These are phyloP conservation scores for Herpotrichia juniperi DNA, from an alignment of 2,329 filamentous ascomycete species.

Conservation along the genomic window DNA sequence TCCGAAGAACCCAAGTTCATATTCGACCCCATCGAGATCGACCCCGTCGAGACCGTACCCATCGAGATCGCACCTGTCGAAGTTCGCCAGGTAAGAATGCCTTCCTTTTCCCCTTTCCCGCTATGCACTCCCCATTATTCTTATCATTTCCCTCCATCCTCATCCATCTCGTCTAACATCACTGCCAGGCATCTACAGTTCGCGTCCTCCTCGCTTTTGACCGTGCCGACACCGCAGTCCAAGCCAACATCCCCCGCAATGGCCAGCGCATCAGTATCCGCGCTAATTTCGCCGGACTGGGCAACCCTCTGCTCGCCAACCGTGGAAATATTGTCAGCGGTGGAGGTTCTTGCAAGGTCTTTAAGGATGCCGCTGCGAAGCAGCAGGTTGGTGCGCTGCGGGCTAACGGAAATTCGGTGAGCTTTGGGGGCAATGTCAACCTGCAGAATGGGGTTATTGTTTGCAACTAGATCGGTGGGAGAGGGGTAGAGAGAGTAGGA, in stretches of 20 bases:
- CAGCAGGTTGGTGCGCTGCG: conserved; percentile 13
- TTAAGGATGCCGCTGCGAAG: conserved; percentile 11
- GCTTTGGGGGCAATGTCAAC: conserved; percentile 5
- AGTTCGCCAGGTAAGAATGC: background rate
- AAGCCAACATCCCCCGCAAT: conserved; percentile 16
- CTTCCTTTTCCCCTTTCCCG: conserved; percentile 4
- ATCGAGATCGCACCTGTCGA: too few species aligned
- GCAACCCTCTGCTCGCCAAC: conserved; percentile 11
- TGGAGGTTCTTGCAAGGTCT: conserved; percentile 13
- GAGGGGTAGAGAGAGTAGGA: too few species aligned
- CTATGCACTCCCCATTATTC: conserved; percentile 1
- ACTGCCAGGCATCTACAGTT: conserved; percentile 1
- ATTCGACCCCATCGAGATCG: too few species aligned
- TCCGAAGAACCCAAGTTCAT: too few species aligned
- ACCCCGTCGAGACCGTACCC: too few species aligned
- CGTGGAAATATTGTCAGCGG: conserved; percentile 11
- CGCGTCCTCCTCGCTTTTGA: conserved; percentile 22
- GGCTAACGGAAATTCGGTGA: conserved; percentile 6
- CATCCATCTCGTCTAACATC: conserved; percentile 1
- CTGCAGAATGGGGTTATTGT: conserved; percentile 19
- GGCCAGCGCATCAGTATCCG: conserved; percentile 4
- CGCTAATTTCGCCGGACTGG: conserved; percentile 8
- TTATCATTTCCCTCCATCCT: background rate
- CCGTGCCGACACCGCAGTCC: conserved; percentile 16
- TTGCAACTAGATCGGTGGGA: conserved; percentile 7